These are phyloP conservation scores for Penicillium sp. DNA, from an alignment of 2,329 filamentous ascomycete genomes.

Conservation along the genomic window DNA sequence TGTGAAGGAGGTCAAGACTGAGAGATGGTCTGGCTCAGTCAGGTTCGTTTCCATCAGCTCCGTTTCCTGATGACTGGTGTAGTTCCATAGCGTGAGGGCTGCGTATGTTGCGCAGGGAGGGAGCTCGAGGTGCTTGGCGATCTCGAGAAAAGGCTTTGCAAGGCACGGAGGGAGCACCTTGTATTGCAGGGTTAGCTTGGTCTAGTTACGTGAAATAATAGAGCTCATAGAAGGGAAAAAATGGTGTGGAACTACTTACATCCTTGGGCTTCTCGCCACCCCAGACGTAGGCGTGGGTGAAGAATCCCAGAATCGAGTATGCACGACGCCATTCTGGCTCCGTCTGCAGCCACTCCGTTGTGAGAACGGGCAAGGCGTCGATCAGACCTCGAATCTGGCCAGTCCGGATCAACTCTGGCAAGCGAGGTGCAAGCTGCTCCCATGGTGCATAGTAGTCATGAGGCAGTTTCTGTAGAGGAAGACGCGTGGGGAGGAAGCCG, in stretches of 20 bases:
- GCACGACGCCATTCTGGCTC: slow-evolving; percentile 87
- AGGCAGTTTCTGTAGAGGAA: slow-evolving; percentile 72
- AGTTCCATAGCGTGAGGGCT: slow-evolving; percentile 46
- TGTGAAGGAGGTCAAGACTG: slow-evolving; percentile 39
- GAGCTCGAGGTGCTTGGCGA: slow-evolving; percentile 39
- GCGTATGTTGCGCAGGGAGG: slow-evolving; percentile 48
- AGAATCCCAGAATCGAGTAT: slow-evolving; percentile 72
- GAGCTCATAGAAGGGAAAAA: neutral
- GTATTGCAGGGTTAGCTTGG: neutral
- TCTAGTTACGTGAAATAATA: neutral
- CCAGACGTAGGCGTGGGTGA: slow-evolving; percentile 84
- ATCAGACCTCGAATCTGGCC: slow-evolving; percentile 74
- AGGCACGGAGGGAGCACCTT: slow-evolving; percentile 39
- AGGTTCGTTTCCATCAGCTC: slow-evolving; percentile 29
- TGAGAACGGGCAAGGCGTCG: slow-evolving; percentile 75
- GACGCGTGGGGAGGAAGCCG: slow-evolving; percentile 79
- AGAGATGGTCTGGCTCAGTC: slow-evolving; percentile 40
- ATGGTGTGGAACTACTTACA: slow-evolving; percentile 43
- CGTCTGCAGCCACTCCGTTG: slow-evolving; percentile 71
- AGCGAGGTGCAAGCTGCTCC: slow-evolving; percentile 76
- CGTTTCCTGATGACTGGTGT: slow-evolving; percentile 19
- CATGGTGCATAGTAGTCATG: slow-evolving; percentile 89
- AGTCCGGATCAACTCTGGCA: slow-evolving; percentile 75
- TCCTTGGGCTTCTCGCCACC: slow-evolving; percentile 70
- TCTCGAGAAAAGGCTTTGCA: slow-evolving; percentile 38